phyloP scores from a whole-genome alignment of 208 protist species.

The Acanthamoeba lenticulata region DNA sequence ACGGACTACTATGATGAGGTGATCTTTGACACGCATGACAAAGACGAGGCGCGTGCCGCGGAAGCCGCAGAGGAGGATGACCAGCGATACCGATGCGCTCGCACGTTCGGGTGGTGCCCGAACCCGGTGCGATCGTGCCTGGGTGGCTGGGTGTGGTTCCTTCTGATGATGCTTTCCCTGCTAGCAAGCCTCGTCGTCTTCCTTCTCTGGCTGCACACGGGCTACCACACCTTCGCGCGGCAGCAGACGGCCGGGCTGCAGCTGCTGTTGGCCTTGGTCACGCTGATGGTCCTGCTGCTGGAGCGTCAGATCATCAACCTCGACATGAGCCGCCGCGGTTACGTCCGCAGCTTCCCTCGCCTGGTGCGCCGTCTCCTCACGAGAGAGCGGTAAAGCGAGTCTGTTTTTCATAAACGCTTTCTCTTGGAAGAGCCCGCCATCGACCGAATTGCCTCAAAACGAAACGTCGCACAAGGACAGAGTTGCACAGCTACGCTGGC shows the following conservation, averaged over 20 bases:
- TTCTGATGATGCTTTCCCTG: neutral
- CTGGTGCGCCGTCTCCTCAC: neutral
- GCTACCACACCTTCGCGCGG: neutral
- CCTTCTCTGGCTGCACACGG: neutral
- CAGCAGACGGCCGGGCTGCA: constrained; percentile 4
- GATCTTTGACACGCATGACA: neutral
- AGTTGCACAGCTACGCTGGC: too few species aligned
- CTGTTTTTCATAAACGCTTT: too few species aligned
- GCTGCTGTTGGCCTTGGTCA: neutral
- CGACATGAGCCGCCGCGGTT: neutral
- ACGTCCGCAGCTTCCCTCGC: neutral
- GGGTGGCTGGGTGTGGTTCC: neutral
- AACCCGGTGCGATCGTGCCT: neutral
- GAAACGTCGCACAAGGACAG: too few species aligned
- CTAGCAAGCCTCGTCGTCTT: neutral
- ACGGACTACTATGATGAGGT: neutral
- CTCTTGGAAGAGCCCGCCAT: too few species aligned
- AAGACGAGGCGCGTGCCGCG: neutral
- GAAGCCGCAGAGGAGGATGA: too few species aligned
- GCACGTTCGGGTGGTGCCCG: neutral
- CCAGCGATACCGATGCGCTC: too few species aligned
- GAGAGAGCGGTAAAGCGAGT: too few species aligned
- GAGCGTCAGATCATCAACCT: constrained; percentile 27
- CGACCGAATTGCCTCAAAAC: too few species aligned
- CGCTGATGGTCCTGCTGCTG: neutral